A percentile compares a stretch with the other conserved stretches of the same genome.
Evolutionary conservation across 139 green algal genomes (phyloP).

Genomic region (Chlamydomonas sphaeroides): DNA sequence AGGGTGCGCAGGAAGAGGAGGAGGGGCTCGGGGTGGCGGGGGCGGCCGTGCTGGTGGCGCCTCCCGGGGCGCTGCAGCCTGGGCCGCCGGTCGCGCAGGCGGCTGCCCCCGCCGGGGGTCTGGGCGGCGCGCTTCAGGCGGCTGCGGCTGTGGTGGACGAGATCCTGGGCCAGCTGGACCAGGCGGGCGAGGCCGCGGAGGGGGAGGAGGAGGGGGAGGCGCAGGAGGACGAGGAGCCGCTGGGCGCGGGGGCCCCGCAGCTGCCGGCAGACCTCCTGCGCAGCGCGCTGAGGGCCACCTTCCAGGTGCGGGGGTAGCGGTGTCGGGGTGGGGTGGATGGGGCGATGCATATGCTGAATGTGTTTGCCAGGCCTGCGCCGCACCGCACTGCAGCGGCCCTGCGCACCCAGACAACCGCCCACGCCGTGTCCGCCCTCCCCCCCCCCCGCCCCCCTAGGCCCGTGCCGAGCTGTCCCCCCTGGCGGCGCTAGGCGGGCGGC

Average conservation of each 20-base stretch:
- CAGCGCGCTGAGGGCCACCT: no score
- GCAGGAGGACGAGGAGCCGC: background rate
- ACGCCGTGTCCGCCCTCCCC: background rate
- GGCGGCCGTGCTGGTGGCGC: background rate
- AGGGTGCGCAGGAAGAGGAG: background rate
- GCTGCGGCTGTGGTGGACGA: background rate
- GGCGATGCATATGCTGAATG: no score
- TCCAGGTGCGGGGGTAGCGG: no score
- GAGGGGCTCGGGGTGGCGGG: background rate
- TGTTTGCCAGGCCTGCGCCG: no score
- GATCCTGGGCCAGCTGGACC: background rate
- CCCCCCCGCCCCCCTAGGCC: constrained; percentile 4
- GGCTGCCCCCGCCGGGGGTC: no score
- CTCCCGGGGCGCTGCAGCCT: no score
- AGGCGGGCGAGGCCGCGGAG: background rate
- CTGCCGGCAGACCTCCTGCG: no score
- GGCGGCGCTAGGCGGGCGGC: background rate
- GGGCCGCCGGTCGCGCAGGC: no score
- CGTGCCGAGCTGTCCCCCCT: constrained; percentile 6
- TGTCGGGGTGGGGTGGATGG: no score
- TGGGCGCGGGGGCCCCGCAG: background rate
- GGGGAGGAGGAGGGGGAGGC: background rate
- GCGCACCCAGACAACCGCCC: background rate
- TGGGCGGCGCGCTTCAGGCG: no score
- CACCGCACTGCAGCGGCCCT: no score